A percentile compares a stretch with the other conserved stretches of the same genome.
These are phyloP conservation scores for Pleurotus salmoneostramineus DNA, from an alignment of 768 basidiomycete species.

Conservation along the genomic window DNA sequence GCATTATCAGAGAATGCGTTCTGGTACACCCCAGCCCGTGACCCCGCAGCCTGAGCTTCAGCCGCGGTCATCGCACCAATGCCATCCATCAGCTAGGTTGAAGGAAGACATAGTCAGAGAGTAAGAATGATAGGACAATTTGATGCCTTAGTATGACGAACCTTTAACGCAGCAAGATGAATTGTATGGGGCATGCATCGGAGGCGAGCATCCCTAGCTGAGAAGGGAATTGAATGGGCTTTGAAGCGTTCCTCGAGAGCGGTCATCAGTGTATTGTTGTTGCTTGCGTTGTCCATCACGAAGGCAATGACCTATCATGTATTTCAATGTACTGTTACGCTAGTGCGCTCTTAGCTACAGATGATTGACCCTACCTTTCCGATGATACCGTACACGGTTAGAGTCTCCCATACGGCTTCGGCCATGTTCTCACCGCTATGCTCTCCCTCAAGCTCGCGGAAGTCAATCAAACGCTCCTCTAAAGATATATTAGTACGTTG, in stretches of 20 bases:
- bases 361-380: conserved; percentile 5
- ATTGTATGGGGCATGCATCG: conserved; percentile 36
- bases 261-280: conserved; percentile 29
- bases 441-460: conserved; percentile 26
- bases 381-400: conserved; percentile 21
- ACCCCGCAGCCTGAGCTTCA: background rate
- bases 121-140: too few species aligned
- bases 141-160: too few species aligned
- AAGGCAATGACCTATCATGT: conserved; percentile 22
- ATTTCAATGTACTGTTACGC: too few species aligned
- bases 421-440: conserved; percentile 33
- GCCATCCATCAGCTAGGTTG: conserved; percentile 10
- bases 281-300: conserved; percentile 30
- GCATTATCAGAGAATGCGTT: background rate
- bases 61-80: conserved; percentile 6
- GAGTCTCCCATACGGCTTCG: conserved; percentile 23
- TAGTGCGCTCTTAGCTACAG: background rate
- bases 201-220: conserved; percentile 17
- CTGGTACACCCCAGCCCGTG: conserved; percentile 6
- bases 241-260: conserved; percentile 14
- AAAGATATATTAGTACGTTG: background rate
- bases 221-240: conserved; percentile 18
- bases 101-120: too few species aligned
- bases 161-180: conserved; percentile 30
- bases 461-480: conserved; percentile 34